These are phyloP conservation scores for Macrolepiota fuliginosa DNA, from an alignment of 768 basidiomycete species.

Conservation along the genomic window DNA sequence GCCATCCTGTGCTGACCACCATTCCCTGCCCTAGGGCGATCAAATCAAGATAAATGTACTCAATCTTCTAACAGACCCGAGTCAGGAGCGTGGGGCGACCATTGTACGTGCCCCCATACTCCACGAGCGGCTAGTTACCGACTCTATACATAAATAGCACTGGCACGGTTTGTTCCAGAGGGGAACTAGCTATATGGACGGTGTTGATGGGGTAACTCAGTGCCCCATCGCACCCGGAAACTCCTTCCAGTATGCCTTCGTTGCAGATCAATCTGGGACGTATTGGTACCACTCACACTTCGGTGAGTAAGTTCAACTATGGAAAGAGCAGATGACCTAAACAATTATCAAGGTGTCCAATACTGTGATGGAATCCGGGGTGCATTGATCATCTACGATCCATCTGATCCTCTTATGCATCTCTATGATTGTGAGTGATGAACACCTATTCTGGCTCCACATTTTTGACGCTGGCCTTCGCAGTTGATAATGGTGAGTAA, in stretches of 20 bases:
- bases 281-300: constrained; percentile 37
- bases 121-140: not conserved
- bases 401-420: constrained; percentile 16
- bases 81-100: constrained; percentile 38
- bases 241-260: constrained; percentile 39
- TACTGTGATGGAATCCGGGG: constrained; percentile 25
- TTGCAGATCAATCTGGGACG: constrained; percentile 39
- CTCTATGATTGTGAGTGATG: constrained; percentile 26
- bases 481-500: too few species aligned
- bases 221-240: constrained; percentile 40
- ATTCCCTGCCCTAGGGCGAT: constrained; percentile 19
- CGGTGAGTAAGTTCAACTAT: not conserved
- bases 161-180: constrained; percentile 34
- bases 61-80: constrained; percentile 34
- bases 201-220: constrained; percentile 33
- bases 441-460: not conserved
- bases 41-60: constrained; percentile 39
- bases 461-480: not conserved
- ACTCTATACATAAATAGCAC: constrained; percentile 18
- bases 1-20: too few species aligned
- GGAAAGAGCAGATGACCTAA: not conserved
- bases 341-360: constrained; percentile 13
- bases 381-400: constrained; percentile 21
- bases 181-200: constrained; percentile 31
- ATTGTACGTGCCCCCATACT: constrained; percentile 27